Evolutionary conservation across 805 yeast genomes (phyloP), one percentile per base, ranked within the genome.

Genomic region (Nakazawaea pomicola): DNA sequence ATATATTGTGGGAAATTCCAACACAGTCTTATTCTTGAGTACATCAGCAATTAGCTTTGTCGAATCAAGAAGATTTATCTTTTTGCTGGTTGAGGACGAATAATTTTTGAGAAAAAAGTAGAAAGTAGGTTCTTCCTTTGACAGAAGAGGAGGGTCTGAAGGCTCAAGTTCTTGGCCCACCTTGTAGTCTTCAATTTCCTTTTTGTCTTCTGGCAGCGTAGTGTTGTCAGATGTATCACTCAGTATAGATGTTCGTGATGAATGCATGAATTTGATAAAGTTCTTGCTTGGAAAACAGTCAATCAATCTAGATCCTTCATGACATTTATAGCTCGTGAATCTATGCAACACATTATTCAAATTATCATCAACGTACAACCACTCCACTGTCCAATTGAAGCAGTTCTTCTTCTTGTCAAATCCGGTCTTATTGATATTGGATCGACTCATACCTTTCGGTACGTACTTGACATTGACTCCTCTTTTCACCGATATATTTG

Each of bases 321-420:
- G 62, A 14, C 69, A 52, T 33, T 70, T 62, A 43, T 55, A 70
- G 44, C 72, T 71, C n/a, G 53, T 40, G 12, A 44, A 49, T 16
- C 46, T 46, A 28, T 38, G 41, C 19, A 23, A 15, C n/a, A 41
- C 36, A 49, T 46, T 14, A 52, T 33, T 8, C 14, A 36, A 49
- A 41, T 56, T 49, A 10, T 55, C 54, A 11, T 57, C 60, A 4
- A 73, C 56, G 2, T 80, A 45, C 1, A 74, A 54, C 85, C 88
- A 83, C 55, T 88, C 95, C 0, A 88, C 60, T 0, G 95, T 81
- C 96, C 96, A 88, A 14, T 73, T 74, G 55, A 74, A 87, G 6
- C 72, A 56, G 38, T 78, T 74, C 45, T 68, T 61, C 45, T 71
- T 71, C 55, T 76, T 74, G 56, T 87, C 90, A 70, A 78, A 84